Evolutionary conservation across 352 stramenopile species (phyloP).

Genomic region (Globisporangium recalcitrans): DNA sequence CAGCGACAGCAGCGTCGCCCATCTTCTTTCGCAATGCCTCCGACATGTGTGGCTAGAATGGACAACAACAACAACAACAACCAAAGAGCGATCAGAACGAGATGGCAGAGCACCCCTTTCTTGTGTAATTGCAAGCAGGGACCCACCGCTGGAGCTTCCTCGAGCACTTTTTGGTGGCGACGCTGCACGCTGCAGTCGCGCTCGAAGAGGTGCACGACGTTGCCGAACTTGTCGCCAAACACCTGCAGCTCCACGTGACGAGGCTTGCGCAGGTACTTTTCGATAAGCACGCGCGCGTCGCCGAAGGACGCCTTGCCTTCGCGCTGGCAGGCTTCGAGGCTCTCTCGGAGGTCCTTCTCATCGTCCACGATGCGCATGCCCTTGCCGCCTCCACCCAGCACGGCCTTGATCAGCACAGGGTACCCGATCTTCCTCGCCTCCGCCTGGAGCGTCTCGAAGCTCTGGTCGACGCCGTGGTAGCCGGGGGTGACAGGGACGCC

Average conservation of each 20-base stretch:
- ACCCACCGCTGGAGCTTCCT: constrained; percentile 88
- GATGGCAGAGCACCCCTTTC: constrained; percentile 1
- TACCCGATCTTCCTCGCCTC: constrained; percentile 89
- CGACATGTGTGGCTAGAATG: constrained; percentile 63
- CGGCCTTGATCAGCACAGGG: constrained; percentile 91
- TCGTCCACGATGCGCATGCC: constrained; percentile 89
- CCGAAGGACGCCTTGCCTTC: constrained; percentile 88
- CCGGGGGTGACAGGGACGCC: constrained; percentile 86
- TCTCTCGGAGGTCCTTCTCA: constrained; percentile 75
- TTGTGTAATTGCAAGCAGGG: background rate
- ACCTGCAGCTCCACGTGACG: constrained; percentile 93
- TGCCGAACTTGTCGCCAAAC: constrained; percentile 89
- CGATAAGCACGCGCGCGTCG: constrained; percentile 87
- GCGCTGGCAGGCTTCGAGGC: constrained; percentile 80
- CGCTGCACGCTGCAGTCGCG: constrained; percentile 90
- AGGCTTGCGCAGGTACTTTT: constrained; percentile 88
- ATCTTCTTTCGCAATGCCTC: constrained; percentile 82
- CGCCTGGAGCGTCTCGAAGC: constrained; percentile 56
- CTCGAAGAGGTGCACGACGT: constrained; percentile 88
- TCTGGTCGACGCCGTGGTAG: constrained; percentile 90
- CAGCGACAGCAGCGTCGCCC: constrained; percentile 82
- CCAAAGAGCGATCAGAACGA: background rate
- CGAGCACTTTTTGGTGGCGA: constrained; percentile 93
- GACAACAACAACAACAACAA: background rate
- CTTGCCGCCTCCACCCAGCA: constrained; percentile 88